Base-by-base conservation (phyloP, 2,329 filamentous ascomycete genomes). In the Colletotrichum eremochloae region DNA sequence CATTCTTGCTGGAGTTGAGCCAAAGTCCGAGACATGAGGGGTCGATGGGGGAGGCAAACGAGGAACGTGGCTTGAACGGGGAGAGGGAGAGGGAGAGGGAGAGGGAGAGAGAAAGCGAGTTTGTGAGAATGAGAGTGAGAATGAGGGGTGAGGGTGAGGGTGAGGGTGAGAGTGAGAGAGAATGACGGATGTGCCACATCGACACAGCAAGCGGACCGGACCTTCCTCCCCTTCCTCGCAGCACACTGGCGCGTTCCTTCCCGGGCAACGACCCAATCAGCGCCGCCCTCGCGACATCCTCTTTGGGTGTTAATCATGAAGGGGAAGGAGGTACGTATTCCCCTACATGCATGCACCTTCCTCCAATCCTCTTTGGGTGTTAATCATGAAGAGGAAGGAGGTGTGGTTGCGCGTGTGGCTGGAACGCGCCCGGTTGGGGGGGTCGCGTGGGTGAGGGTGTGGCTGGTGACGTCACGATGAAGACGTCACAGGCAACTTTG, bases 381-480 rank as follows among this genome's bases (percentile, higher is more conserved):
- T 24, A 24, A 24, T 24, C 24, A 24, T 24, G 24, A 24, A 24
- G 24, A 24, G 24, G 24, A 24, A 24, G 24, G 24, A 24, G 24
- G 24, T 36, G 29, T 48, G 9, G 31, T n/a, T n/a, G 0, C 18
- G 33, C n/a, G 63, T 42, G 68, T 71, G 65, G 69, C 69, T 71
- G 69, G 63, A 58, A 57, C 57, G 12, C 50, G 18, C 60, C 40
- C 24, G 24, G 58, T n/a, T 46, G 63, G 31, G 36, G 33, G 18
- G 33, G 31, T 36, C 29, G 31, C 46, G 60, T 38, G 58, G n/a
- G 29, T 53, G 29, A 4, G 44, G 44, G 44, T 36, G 42, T 77
- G 76, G 71, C 71, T 73, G 18, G 67, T 73, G 71, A 73, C 71
- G 71, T 73, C 71, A 73, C 71, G 67, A 67, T 71, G 67, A 66